Base-by-base conservation (phyloP, 345 rosid species). In the Alliaria petiolata region DNA sequence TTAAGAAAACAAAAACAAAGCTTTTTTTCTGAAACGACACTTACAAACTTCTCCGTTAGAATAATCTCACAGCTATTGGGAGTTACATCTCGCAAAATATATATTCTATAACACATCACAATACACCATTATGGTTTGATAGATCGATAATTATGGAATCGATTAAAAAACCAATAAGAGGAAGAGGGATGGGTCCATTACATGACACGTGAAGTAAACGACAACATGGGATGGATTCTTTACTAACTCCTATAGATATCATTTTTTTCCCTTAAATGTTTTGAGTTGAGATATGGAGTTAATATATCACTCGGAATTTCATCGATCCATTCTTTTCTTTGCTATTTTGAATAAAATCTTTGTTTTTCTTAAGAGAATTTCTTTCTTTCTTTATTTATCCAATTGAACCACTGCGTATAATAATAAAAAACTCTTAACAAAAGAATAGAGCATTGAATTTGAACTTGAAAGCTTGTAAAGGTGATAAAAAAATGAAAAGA, bases 171-270 rank as follows among this genome's bases (percentile, higher is more conserved):
- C 25, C 43, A 31, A 43, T 43, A 34, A 52, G 26, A 71, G 11
- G 63, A 62, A 19, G 13, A 53, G 31, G 30, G 30, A 44, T 72
- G 76, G 70, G 56, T 72, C 70, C 64, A 63, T 22, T 44, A 44
- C 56, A 72, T 35, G 64, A 53, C 70, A 53, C 63, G 76, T 72
- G 55, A 63, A 47, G 40, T 51, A 71, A 42, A 72, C 56, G 76
- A 63, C 64, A 72, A 53, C 63, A 62, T 52, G 46, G 20, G 55
- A 63, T 53, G 55, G 56, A 63, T 54, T 15, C 47, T 22, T 61
- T 50, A 14, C 47, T 40, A 39, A 46, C 46, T 58, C 45, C 35
- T 56, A 33, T 19, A 54, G 0, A 31, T 55, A 30, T 67, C 14
- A 28, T 36, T 30, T 53, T 17, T 9, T 7, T 67, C 8, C 42